Evolutionary conservation across 2,329 filamentous ascomycete species (phyloP).

Genomic region (Colletotrichum sp.): DNA sequence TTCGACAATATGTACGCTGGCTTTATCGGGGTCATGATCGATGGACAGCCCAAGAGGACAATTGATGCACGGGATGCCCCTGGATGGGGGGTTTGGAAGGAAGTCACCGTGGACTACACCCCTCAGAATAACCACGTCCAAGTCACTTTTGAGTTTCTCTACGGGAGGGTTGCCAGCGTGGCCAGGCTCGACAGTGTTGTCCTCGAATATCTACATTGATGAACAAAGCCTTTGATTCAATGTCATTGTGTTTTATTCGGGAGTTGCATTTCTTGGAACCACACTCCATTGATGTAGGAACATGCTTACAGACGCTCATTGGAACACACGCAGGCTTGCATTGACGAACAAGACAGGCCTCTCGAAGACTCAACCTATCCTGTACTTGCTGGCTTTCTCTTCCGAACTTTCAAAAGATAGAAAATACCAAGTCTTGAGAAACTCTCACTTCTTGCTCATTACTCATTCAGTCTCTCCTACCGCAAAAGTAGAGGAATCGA

Average conservation of each 20-base stretch:
- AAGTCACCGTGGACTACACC: background rate
- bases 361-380: background rate
- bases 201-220: background rate
- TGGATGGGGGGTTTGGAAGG: slow-evolving; percentile 6
- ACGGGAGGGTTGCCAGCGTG: background rate
- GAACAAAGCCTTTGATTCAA: background rate
- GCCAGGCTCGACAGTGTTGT: background rate
- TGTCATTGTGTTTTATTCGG: background rate
- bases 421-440: background rate
- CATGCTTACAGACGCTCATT: background rate
- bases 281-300: background rate
- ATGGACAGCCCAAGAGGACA: background rate
- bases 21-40: background rate
- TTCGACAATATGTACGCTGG: background rate
- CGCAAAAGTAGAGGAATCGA: background rate
- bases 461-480: background rate
- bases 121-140: background rate
- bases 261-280: background rate
- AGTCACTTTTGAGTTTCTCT: background rate
- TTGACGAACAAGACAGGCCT: background rate
- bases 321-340: background rate
- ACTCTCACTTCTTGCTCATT: background rate
- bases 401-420: background rate
- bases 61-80: background rate
- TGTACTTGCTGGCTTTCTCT: background rate